A percentile compares a stretch with the other conserved stretches of the same genome.
Conservation (phyloP, 176 grass and related monocot species). For the Ananas comosus region DNA sequence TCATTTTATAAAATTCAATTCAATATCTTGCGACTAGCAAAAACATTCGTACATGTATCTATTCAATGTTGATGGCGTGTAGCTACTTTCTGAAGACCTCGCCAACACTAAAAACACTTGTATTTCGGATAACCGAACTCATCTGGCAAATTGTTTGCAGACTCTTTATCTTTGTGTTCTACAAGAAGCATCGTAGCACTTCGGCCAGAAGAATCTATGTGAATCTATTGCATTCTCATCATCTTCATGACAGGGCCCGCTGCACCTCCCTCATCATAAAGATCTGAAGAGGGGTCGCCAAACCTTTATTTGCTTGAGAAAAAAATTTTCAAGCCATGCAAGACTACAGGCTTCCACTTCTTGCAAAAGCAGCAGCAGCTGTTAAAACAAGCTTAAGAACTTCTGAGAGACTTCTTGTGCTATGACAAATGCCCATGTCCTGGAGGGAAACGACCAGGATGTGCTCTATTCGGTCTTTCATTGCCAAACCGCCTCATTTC, state of each 20-base stretch:
- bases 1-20: constrained; percentile 1
- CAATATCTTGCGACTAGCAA: not conserved
- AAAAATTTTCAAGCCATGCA: constrained; percentile 2
- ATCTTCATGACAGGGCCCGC: not conserved
- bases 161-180: not conserved
- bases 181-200: not conserved
- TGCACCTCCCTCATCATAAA: not conserved
- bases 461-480: constrained; percentile 62
- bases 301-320: constrained; percentile 10
- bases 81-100: constrained; percentile 1
- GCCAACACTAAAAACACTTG: not conserved
- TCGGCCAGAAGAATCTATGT: not conserved
- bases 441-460: constrained; percentile 46
- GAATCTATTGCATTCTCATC: not conserved
- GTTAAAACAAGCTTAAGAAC: constrained; percentile 10
- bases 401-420: constrained; percentile 14
- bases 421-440: constrained; percentile 55
- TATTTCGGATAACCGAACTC: constrained; percentile 5
- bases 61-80: constrained; percentile 3
- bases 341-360: not conserved
- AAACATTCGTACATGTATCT: constrained; percentile 7
- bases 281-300: constrained; percentile 1
- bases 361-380: not conserved
- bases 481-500: constrained; percentile 71
- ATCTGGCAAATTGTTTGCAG: not conserved